A percentile compares a stretch with the other conserved stretches of the same genome.
Conservation (phyloP, 23 red algal species). For the Gracilariopsis chorda region DNA sequence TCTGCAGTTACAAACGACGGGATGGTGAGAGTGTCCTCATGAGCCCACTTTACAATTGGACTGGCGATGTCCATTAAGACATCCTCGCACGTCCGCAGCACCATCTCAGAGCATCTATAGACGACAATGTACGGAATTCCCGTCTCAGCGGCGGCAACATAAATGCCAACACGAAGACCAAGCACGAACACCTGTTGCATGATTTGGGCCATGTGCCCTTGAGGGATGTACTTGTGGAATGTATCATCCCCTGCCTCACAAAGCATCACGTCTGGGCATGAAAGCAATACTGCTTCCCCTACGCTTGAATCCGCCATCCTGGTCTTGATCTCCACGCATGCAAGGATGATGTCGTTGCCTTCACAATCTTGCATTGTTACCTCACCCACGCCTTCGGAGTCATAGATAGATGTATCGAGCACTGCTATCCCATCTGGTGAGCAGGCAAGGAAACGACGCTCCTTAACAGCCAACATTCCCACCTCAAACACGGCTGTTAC, state of each 20-base stretch:
- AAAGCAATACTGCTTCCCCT: not conserved
- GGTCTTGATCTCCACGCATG: not conserved
- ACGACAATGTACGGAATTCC: not conserved
- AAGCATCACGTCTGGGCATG: not conserved
- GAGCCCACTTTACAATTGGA: conserved; percentile 12
- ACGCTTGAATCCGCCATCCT: not conserved
- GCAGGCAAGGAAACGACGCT: not conserved
- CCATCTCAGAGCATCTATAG: not conserved
- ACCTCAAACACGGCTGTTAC: not conserved
- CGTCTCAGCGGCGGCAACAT: conserved; percentile 12
- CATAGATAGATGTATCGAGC: not conserved
- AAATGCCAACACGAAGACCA: not conserved
- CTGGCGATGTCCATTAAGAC: not conserved
- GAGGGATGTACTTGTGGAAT: not conserved
- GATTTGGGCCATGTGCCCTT: not conserved
- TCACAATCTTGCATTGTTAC: not conserved
- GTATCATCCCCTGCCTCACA: not conserved
- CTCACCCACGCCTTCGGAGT: not conserved
- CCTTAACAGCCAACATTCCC: not conserved
- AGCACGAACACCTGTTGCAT: not conserved
- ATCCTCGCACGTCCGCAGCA: not conserved
- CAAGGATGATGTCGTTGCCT: not conserved
- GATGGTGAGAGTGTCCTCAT: not conserved
- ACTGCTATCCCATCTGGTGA: conserved; percentile 6
- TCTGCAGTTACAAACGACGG: not conserved